These are phyloP conservation scores for Penicillium thymicola DNA, from an alignment of 2,329 filamentous ascomycete genomes.

Conservation along the genomic window DNA sequence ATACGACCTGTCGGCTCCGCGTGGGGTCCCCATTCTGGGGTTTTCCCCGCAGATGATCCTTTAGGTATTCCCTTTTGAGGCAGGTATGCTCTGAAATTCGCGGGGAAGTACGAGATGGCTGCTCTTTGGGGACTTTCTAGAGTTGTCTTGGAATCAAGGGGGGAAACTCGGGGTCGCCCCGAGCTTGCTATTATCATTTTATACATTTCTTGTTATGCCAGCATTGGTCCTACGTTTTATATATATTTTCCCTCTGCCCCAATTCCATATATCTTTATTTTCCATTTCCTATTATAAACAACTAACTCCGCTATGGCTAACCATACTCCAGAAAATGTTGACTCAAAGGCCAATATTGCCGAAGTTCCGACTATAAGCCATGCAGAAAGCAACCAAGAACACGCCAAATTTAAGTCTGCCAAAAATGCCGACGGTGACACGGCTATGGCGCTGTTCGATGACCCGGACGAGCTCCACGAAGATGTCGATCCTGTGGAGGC, in stretches of 20 bases:
- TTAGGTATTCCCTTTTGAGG: background rate
- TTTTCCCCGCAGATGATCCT: slow-evolving; percentile 18
- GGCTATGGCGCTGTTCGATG: slow-evolving; percentile 50
- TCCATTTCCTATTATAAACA: background rate
- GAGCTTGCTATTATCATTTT: background rate
- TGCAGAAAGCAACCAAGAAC: slow-evolving; percentile 24
- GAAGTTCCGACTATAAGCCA: slow-evolving; percentile 28
- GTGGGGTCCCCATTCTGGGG: slow-evolving; percentile 4
- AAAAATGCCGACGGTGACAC: slow-evolving; percentile 46
- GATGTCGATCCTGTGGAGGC: slow-evolving; percentile 48
- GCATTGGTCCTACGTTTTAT: background rate
- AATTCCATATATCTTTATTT: background rate
- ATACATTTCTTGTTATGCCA: background rate
- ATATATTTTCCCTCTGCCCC: background rate
- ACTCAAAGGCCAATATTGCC: slow-evolving; percentile 21
- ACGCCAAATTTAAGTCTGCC: slow-evolving; percentile 28
- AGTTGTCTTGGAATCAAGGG: background rate
- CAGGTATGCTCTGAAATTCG: slow-evolving; percentile 5
- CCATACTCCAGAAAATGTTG: slow-evolving; percentile 5
- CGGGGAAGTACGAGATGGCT: background rate
- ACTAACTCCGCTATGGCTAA: slow-evolving; percentile 12
- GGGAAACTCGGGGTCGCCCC: background rate
- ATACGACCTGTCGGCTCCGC: background rate
- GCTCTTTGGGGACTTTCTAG: background rate
- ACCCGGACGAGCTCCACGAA: slow-evolving; percentile 48